phyloP scores from a whole-genome alignment of 192 early-diverging fungal species.

The Spinellus fusiger region DNA sequence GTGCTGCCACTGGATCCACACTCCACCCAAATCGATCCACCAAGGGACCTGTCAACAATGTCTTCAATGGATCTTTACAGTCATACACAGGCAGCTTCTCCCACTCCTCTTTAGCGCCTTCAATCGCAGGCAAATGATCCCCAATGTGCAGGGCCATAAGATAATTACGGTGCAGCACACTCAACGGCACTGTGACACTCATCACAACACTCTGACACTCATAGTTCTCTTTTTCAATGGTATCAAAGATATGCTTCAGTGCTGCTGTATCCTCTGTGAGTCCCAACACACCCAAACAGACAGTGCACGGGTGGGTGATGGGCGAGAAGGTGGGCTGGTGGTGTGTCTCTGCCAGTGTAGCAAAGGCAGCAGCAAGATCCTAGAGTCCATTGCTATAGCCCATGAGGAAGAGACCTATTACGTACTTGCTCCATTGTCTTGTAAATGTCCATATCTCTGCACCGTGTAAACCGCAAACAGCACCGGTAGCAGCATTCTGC shows the following conservation, averaged over 20 bases:
- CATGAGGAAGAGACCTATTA: not conserved
- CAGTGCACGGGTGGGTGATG: constrained; percentile 13
- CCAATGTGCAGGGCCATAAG: constrained; percentile 22
- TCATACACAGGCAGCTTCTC: constrained; percentile 27
- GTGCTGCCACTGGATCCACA: constrained; percentile 29
- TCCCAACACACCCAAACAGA: constrained; percentile 22
- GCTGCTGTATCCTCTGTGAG: constrained; percentile 26
- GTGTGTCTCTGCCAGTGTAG: not conserved
- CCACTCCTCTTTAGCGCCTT: too few relatives aligned
- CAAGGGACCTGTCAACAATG: constrained; percentile 35
- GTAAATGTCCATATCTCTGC: constrained; percentile 5
- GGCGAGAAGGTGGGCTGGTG: not conserved
- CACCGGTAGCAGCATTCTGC: constrained; percentile 23
- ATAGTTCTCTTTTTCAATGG: constrained; percentile 29
- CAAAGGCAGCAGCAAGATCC: not conserved
- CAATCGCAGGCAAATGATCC: too few relatives aligned
- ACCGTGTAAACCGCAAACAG: constrained; percentile 15
- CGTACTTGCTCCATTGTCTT: constrained; percentile 7
- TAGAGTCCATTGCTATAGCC: not conserved
- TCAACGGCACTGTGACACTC: constrained; percentile 35
- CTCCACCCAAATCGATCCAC: constrained; percentile 24
- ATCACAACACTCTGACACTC: constrained; percentile 29
- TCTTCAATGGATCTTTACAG: constrained; percentile 56
- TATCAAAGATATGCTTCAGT: constrained; percentile 20
- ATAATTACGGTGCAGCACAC: constrained; percentile 37